Evolutionary conservation across 2,329 filamentous ascomycete genomes (phyloP).

Genomic region (Ceratocystis eucalypticola): DNA sequence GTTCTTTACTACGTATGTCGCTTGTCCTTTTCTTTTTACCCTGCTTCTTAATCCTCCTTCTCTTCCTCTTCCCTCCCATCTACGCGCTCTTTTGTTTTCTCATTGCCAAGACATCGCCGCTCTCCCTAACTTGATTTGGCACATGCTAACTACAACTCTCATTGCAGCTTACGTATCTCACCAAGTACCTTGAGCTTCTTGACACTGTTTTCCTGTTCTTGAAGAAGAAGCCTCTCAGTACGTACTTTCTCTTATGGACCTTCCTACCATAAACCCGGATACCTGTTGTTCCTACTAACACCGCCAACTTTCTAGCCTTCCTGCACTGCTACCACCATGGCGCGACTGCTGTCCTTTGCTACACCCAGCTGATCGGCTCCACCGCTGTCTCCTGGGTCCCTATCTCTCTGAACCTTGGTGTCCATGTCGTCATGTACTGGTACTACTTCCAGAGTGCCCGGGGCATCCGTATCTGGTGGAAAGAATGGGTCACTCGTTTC

Average conservation of each 20-base stretch:
- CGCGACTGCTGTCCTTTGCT: conserved; percentile 91
- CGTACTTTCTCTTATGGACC: conserved; percentile 25
- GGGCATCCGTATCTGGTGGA: conserved; percentile 96
- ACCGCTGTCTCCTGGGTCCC: conserved; percentile 92
- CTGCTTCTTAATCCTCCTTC: not conserved
- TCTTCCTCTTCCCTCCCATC: not conserved
- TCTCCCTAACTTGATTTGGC: too few relatives aligned
- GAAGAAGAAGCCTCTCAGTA: conserved; percentile 92
- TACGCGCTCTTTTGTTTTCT: not conserved
- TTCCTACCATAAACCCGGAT: not conserved
- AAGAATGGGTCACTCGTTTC: conserved; percentile 97
- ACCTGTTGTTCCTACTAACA: not conserved
- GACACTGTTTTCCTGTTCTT: conserved; percentile 95
- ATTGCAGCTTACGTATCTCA: conserved; percentile 82
- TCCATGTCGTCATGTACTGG: conserved; percentile 99
- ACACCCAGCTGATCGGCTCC: conserved; percentile 85
- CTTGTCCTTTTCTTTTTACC: not conserved
- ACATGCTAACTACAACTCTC: conserved; percentile 13
- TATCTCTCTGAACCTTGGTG: conserved; percentile 80
- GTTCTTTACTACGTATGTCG: conserved; percentile 87
- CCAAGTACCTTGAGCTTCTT: conserved; percentile 90
- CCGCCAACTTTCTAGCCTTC: conserved; percentile 43
- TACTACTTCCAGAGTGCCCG: conserved; percentile 99
- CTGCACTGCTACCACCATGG: conserved; percentile 98
- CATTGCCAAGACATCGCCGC: not conserved